Evolutionary conservation across 768 basidiomycete genomes (phyloP), one percentile per base, ranked within the genome.

Genomic region (Baorangia bicolor): DNA sequence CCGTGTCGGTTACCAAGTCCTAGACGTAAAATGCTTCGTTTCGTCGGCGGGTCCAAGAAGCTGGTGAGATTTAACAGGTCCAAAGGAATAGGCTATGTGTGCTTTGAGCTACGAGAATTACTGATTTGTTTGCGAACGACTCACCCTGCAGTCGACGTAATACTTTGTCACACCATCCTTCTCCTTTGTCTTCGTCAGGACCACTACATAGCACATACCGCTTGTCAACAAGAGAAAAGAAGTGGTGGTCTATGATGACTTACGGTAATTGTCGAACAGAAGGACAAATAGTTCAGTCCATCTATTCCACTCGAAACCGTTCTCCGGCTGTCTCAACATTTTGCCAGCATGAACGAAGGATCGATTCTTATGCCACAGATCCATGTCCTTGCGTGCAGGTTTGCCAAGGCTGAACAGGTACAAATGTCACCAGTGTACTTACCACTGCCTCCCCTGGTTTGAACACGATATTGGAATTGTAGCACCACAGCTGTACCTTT

Each of bases 251-350:
- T 11, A 35, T n/a, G 16, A 14, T 27, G 14, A 74, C 91, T 71
- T 56, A 93, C 94, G 72, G 64, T 98, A 99, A 64, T 98, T 94
- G 71, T 99, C 97, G 63, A 99, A 97, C 3, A 99, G 76, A 50
- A 98, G 78, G 9, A 96, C 88, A 58, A 87, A 90, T 8, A 96
- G 79, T 70, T 98, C 94, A 41, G 84, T 86, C 92, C 93, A 96
- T 39, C 88, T 90, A 58, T 82, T 92, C 86, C 87, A 90, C 69
- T 89, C 88, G 59, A 94, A 84, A 13, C 90, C 92, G 31, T 86
- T 86, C 56, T 97, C 94, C 14, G 93, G 90, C 63, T 94, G 93
- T 46, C 94, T 83, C 49, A 90, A 79, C 27, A 98, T 74, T 60
- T 86, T 92, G 7, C 94, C 88, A 2, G 88, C 83, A 65, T 94